Evolutionary conservation across 176 grass and related monocot species (phyloP), one percentile per base, ranked within the genome.

Genomic region (Cymbopogon citratus): DNA sequence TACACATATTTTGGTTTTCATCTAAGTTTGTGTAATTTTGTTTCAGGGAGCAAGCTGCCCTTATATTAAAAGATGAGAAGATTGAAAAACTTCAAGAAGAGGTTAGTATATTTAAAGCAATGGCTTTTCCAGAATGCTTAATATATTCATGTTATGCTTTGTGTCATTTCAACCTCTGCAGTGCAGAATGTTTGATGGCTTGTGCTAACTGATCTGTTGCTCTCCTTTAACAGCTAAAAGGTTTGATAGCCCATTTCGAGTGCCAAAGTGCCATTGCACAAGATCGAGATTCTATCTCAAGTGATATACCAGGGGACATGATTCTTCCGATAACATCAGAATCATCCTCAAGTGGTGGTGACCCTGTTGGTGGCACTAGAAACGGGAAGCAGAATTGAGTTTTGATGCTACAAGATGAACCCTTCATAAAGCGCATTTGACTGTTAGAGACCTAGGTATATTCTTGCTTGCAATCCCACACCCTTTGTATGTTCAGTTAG

Each of bases 11-110:
- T 67, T 10, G 38, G 11, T 13, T 46, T 65, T 75, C 25, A 33
- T 63, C 11, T 74, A 65, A 41, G 18, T 5, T 43, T 16, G 16
- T 23, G 14, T 71, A 16, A 66, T 74, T 66, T 39, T 68, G 12
- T 84, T 91, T 82, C 83, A 98, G 96, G 84, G 90, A 95, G 83
- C 83, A 87, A 79, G 87, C 87, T 80, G 81, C 82, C 33, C 69
- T 89, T 45, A 85, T 49, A 86, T 28, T 81, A 65, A 98, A 86
- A 77, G 90, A 95, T 71, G 81, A 87, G 35, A 98, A 98, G 78
- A 90, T 91, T 71, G 49, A 87, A 63, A 84, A 91, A 66, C 88
- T 98, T 80, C 79, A 98, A 71, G 88, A 93, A 73, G 90, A 95
- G 90, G 96, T 98, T 74, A 43, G 86, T 87, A 83, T 64, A 73